Evolutionary conservation across 2,329 filamentous ascomycete genomes (phyloP).

Genomic region (Arthrobotrys musiformis): DNA sequence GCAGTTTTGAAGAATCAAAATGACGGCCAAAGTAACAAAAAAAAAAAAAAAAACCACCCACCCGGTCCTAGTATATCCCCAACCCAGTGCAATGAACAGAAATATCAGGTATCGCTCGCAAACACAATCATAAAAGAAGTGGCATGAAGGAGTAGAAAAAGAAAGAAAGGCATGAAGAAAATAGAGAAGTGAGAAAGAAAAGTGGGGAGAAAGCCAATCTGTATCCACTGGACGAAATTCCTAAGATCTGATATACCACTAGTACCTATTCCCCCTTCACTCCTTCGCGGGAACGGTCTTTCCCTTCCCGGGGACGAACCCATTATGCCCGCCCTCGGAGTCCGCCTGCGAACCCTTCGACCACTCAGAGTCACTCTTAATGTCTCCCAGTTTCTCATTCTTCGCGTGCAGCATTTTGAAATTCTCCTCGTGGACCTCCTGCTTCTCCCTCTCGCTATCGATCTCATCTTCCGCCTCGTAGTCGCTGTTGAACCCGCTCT

Average conservation of each 20-base stretch:
- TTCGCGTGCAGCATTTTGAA: conserved; percentile 22
- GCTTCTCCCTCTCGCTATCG: conserved; percentile 44
- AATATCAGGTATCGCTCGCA: conserved; percentile 1
- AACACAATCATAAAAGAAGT: not conserved
- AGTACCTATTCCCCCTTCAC: not conserved
- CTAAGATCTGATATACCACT: not conserved
- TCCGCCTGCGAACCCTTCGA: conserved; percentile 30
- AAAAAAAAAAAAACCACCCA: not conserved
- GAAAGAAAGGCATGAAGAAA: not conserved
- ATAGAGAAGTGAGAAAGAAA: not conserved
- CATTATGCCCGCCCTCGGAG: conserved; percentile 3
- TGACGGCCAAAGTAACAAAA: not conserved
- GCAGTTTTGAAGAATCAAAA: conserved; percentile 6
- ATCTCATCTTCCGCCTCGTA: conserved; percentile 53
- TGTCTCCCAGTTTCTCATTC: conserved; percentile 37
- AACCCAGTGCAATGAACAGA: not conserved
- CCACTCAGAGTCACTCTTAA: conserved; percentile 54
- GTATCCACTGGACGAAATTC: not conserved
- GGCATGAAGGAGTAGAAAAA: not conserved
- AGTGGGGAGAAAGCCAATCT: not conserved
- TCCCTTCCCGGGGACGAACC: not conserved
- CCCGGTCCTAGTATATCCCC: conserved; percentile 14
- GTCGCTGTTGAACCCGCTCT: conserved; percentile 55
- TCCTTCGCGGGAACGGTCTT: not conserved
- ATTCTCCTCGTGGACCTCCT: conserved; percentile 22